A percentile compares a stretch with the other conserved stretches of the same genome.
Evolutionary conservation across 257 asterid species (phyloP).

Genomic region (Ehretia macrophylla): DNA sequence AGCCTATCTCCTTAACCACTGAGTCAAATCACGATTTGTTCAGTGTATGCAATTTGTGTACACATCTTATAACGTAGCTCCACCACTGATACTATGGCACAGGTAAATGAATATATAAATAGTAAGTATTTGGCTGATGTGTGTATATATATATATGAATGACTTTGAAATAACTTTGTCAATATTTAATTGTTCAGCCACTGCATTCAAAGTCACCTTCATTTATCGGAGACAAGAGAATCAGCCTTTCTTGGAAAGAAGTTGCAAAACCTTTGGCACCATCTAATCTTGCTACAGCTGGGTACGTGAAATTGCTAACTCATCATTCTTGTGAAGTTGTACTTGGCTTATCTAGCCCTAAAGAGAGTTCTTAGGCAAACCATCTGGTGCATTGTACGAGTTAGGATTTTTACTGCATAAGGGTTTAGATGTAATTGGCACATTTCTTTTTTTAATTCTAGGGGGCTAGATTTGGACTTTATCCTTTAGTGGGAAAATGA

Average conservation of each 20-base stretch:
- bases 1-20: too few species aligned
- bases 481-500: too few species aligned
- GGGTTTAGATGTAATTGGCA: too few species aligned
- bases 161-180: constrained; percentile 14
- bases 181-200: constrained; percentile 43
- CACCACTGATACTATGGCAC: too few species aligned
- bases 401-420: too few species aligned
- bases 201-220: constrained; percentile 77
- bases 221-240: constrained; percentile 73
- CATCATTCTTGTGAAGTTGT: constrained; percentile 3
- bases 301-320: too few species aligned
- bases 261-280: constrained; percentile 44
- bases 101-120: constrained; percentile 34
- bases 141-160: constrained; percentile 3
- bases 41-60: too few species aligned
- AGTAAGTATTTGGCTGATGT: not conserved
- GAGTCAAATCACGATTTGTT: too few species aligned
- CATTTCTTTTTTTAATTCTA: not conserved
- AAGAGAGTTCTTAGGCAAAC: not conserved
- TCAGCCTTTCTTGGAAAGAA: constrained; percentile 86
- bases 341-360: not conserved
- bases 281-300: constrained; percentile 37
- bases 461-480: too few species aligned
- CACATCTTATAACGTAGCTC: too few species aligned
- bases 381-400: constrained; percentile 1